Conservation (phyloP, 139 green algal genomes). For the Coelastrella sp. region DNA sequence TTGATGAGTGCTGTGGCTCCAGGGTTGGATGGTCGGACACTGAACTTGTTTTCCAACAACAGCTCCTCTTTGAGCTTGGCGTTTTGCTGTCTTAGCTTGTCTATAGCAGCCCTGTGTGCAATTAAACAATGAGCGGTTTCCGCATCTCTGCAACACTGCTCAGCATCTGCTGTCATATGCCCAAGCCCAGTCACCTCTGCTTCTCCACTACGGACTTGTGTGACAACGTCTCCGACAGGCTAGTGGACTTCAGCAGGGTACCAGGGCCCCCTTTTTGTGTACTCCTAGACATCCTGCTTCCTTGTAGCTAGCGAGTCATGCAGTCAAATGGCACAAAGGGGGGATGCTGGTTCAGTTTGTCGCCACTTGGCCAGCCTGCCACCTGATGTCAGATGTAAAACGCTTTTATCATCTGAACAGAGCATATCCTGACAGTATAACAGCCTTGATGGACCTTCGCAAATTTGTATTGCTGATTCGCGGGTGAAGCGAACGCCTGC, state of each 20-base stretch:
- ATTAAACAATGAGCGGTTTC: background rate
- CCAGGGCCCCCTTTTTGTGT: background rate
- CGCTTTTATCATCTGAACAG: too few relatives aligned
- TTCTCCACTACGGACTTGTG: constrained; percentile 76
- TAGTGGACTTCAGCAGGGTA: background rate
- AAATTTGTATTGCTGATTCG: too few relatives aligned
- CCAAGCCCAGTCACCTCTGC: constrained; percentile 50
- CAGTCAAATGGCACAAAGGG: background rate
- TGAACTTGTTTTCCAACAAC: constrained; percentile 93
- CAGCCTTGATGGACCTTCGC: too few relatives aligned
- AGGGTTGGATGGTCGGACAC: constrained; percentile 59
- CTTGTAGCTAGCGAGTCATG: background rate
- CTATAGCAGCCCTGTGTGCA: constrained; percentile 77
- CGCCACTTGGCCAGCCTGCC: too few relatives aligned
- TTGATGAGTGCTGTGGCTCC: constrained; percentile 50
- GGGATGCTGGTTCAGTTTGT: too few relatives aligned
- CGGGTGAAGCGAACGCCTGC: too few relatives aligned
- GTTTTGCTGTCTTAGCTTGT: constrained; percentile 88
- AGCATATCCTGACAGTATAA: too few relatives aligned
- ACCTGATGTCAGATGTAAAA: too few relatives aligned
- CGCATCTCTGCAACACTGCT: background rate
- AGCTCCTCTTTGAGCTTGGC: constrained; percentile 91
- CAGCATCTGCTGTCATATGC: background rate
- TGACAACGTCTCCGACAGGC: constrained; percentile 57
- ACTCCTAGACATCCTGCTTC: background rate